Base-by-base conservation (phyloP, 768 basidiomycete genomes). In the Termitomyces sp. region DNA sequence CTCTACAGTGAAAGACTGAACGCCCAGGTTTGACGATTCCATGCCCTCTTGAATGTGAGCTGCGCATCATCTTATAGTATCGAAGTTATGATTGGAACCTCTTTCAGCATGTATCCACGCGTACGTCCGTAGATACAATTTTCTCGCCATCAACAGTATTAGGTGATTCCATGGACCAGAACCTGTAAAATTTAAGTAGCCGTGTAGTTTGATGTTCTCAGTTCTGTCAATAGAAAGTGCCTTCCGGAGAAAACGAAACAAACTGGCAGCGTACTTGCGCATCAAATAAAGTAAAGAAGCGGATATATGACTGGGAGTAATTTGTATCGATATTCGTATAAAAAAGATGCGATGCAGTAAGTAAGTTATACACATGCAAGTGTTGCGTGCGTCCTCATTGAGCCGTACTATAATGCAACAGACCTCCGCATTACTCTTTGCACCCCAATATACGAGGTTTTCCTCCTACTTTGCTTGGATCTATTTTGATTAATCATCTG, bases 1-100 rank as follows among this genome's bases (percentile, higher is more conserved):
- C 23, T 23, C 23, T 23, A 23, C 1, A 23, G 18, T 58, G n/a
- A 60, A 52, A 40, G 57, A 59, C n/a, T 66, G 55, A 66, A 56
- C 5, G 43, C 12, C 16, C n/a, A 20, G 2, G 32, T 36, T 16
- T 18, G 33, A 20, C 16, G n/a, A 33, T 8, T 46, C 33, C 14
- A 35, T 43, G n/a, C 30, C 41, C 46, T 4, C 23, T 48, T 44
- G 50, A 32, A 35, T 56, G 35, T 32, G 51, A 53, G 52, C 20
- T 53, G 36, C 5, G 10, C 50, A 26, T 52, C 4, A 26, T 26
- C 23, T 9, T 41, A 41, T 28, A 16, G 23, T 23, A 35, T 53
- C n/a, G 51, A 28, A 53, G 28, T 30, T 7, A 52, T 23, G 14
- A 49, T 33, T 28, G 53, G 40, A 41, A 50, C 6, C 36, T 38